phyloP scores from a whole-genome alignment of 2,329 filamentous ascomycete species.

The Colletotrichum sp. region DNA sequence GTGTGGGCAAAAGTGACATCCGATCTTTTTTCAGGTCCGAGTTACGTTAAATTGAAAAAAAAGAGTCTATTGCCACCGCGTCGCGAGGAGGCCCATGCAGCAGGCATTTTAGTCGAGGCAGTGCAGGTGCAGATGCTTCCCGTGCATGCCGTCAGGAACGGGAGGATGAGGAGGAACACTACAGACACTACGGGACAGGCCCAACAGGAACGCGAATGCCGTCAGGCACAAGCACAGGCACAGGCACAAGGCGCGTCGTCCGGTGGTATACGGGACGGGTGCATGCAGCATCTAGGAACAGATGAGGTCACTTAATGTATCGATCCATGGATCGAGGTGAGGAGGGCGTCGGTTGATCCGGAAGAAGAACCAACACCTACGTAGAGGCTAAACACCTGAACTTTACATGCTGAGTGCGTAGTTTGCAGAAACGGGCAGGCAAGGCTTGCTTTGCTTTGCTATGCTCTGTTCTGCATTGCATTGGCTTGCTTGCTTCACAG shows the following conservation, averaged over 20 bases:
- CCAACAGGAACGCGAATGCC: background rate
- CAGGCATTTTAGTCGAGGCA: constrained; percentile 1
- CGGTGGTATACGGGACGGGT: background rate
- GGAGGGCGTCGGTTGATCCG: background rate
- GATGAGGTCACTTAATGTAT: background rate
- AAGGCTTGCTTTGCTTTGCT: background rate
- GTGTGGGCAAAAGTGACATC: constrained; percentile 14
- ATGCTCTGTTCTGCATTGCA: background rate
- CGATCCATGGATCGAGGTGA: background rate
- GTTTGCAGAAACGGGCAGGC: background rate
- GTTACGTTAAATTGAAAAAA: background rate
- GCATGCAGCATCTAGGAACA: background rate
- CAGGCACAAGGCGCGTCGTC: background rate
- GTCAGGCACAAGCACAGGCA: background rate
- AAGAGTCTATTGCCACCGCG: constrained; percentile 9
- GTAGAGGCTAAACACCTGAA: background rate
- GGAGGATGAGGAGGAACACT: background rate
- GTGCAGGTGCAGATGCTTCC: background rate
- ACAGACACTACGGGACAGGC: background rate
- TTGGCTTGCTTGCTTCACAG: background rate
- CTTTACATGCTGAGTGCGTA: background rate
- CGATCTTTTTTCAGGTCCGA: constrained; percentile 14
- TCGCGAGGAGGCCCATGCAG: constrained; percentile 17
- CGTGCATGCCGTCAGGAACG: constrained; percentile 1
- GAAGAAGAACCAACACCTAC: background rate